Evolutionary conservation across 1,284 basidiomycete genomes (phyloP).

Genomic region (Tilletia horrida): DNA sequence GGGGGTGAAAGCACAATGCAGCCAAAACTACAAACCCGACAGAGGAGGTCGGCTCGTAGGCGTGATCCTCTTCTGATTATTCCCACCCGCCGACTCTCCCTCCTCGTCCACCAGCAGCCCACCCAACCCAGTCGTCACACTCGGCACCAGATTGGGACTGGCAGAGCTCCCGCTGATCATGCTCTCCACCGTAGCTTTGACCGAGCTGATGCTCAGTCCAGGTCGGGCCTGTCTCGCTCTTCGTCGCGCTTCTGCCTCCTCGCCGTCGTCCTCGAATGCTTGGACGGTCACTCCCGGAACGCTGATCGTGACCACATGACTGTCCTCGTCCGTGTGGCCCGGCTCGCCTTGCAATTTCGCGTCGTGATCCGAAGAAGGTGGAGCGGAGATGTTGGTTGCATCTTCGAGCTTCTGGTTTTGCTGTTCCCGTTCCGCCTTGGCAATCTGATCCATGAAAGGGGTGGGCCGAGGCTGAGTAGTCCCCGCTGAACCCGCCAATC

Average conservation of each 20-base stretch:
- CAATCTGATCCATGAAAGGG: constrained; percentile 13
- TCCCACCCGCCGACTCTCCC: constrained; percentile 4
- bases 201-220: constrained; percentile 41
- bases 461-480: background rate
- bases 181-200: constrained; percentile 49
- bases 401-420: background rate
- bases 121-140: constrained; percentile 11
- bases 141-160: background rate
- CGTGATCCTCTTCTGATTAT: constrained; percentile 32
- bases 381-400: background rate
- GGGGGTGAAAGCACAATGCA: no score
- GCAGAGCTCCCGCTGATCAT: constrained; percentile 24
- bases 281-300: constrained; percentile 46
- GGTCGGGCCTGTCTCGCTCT: constrained; percentile 27
- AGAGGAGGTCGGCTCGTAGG: constrained; percentile 41
- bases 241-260: background rate
- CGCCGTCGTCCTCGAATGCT: constrained; percentile 29
- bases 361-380: no score
- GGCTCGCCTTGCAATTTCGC: background rate
- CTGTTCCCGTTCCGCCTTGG: background rate
- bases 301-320: constrained; percentile 25
- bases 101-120: constrained; percentile 8
- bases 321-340: constrained; percentile 16
- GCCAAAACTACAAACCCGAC: background rate
- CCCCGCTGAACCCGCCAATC: background rate